Evolutionary conservation across 2,329 filamentous ascomycete species (phyloP).

Genomic region (Fusarium napiforme): DNA sequence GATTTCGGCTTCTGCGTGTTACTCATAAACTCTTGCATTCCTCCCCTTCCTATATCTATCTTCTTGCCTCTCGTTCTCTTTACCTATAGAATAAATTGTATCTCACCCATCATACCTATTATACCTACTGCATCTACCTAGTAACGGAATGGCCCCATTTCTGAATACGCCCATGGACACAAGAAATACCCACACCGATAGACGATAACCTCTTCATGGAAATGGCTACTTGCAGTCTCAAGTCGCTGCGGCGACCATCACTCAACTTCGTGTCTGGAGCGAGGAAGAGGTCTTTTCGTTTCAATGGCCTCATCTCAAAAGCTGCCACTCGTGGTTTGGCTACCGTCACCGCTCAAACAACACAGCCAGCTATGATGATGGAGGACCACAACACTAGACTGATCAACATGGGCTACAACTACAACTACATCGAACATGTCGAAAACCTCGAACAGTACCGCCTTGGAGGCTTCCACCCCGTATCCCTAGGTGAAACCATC

Average conservation of each 20-base stretch:
- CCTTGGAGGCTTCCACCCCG: conserved; percentile 35
- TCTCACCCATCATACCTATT: not conserved
- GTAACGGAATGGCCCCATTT: conserved; percentile 20
- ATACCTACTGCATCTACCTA: not conserved
- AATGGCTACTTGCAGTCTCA: conserved; percentile 36
- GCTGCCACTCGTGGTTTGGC: conserved; percentile 27
- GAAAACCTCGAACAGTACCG: conserved; percentile 39
- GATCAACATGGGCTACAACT: conserved; percentile 38
- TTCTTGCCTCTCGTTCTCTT: not conserved
- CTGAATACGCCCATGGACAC: conserved; percentile 11
- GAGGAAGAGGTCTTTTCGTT: conserved; percentile 14
- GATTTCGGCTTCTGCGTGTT: conserved; percentile 27
- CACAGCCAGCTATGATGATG: conserved; percentile 24
- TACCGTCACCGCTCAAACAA: conserved; percentile 28
- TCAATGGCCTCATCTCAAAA: conserved; percentile 27
- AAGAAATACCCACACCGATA: conserved; percentile 13
- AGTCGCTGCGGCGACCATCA: conserved; percentile 37
- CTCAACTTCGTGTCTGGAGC: conserved; percentile 27
- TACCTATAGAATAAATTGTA: conserved; percentile 6
- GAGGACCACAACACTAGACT: conserved; percentile 33
- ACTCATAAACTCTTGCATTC: conserved; percentile 10
- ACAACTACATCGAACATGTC: conserved; percentile 38
- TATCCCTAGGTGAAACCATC: conserved; percentile 37
- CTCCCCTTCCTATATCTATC: not conserved
- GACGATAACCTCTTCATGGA: conserved; percentile 16